Evolutionary conservation across 768 basidiomycete genomes (phyloP).

Genomic region (Lentinula sp.): DNA sequence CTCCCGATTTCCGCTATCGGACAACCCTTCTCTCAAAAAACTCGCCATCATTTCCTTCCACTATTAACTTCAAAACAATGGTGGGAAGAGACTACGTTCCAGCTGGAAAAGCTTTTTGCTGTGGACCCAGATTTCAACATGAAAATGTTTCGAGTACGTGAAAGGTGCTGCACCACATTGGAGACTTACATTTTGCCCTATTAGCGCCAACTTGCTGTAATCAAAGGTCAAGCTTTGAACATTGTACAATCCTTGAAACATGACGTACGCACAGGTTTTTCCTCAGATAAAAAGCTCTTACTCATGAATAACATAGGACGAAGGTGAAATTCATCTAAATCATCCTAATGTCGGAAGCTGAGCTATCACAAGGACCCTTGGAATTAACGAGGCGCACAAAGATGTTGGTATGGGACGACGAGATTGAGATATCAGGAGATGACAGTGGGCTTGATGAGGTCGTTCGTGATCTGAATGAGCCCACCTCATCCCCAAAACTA

Average conservation of each 20-base stretch:
- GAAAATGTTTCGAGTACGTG: conserved; percentile 76
- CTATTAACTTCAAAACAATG: conserved; percentile 77
- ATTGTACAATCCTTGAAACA: conserved; percentile 82
- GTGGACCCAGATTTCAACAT: conserved; percentile 85
- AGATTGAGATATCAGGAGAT: conserved; percentile 67
- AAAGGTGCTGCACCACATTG: background rate
- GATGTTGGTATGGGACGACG: conserved; percentile 83
- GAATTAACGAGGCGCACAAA: conserved; percentile 82
- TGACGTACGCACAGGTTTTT: conserved; percentile 37
- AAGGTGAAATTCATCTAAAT: conserved; percentile 41
- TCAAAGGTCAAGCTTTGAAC: conserved; percentile 92
- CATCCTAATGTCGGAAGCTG: background rate
- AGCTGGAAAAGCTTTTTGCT: conserved; percentile 71
- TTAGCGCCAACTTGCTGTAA: conserved; percentile 83
- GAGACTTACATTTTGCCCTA: background rate
- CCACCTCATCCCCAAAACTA: conserved; percentile 49
- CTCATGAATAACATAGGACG: conserved; percentile 43
- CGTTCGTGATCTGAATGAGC: conserved; percentile 19
- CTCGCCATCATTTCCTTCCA: conserved; percentile 76
- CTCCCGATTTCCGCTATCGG: conserved; percentile 83
- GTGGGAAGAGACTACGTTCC: conserved; percentile 86
- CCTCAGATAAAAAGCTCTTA: background rate
- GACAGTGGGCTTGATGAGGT: conserved; percentile 26
- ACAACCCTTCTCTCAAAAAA: conserved; percentile 78
- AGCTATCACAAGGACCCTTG: conserved; percentile 64